Percentiles rank a stretch among this genome's conserved stretches.
phyloP scores from a whole-genome alignment of 2,329 filamentous ascomycete genomes.

The Beauveria medogensis region DNA sequence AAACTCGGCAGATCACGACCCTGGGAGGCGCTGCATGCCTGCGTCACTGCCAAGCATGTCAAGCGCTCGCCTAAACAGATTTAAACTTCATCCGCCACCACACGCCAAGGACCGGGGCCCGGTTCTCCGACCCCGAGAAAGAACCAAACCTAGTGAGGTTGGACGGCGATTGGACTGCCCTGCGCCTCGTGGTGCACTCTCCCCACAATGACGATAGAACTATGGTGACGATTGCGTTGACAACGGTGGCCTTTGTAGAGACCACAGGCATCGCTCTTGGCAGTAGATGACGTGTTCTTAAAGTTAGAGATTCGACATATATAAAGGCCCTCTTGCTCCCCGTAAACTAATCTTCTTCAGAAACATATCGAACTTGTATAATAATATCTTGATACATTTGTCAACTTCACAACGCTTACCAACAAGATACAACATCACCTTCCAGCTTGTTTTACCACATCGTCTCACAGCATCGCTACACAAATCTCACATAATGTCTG shows the following conservation, averaged over 20 bases:
- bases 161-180: not conserved
- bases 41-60: not conserved
- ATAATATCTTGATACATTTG: no score
- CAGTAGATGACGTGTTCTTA: not conserved
- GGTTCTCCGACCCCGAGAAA: not conserved
- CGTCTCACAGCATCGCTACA: not conserved
- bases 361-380: not conserved
- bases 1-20: not conserved
- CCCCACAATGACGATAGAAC: conserved; percentile 4
- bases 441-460: not conserved
- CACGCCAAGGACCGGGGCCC: conserved; percentile 6
- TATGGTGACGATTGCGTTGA: not conserved
- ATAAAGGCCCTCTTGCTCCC: not conserved
- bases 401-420: not conserved
- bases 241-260: not conserved
- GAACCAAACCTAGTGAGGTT: not conserved
- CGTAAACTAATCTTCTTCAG: not conserved
- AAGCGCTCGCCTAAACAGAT: not conserved
- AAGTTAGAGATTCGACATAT: not conserved
- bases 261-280: not conserved
- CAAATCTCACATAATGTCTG: not conserved
- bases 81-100: conserved; percentile 6
- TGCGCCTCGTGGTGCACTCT: not conserved
- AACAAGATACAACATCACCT: not conserved
- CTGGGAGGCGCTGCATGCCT: not conserved